Evolutionary conservation across 2,329 filamentous ascomycete genomes (phyloP), one percentile per base, ranked within the genome.

Genomic region (Tolypocladium inflatum): DNA sequence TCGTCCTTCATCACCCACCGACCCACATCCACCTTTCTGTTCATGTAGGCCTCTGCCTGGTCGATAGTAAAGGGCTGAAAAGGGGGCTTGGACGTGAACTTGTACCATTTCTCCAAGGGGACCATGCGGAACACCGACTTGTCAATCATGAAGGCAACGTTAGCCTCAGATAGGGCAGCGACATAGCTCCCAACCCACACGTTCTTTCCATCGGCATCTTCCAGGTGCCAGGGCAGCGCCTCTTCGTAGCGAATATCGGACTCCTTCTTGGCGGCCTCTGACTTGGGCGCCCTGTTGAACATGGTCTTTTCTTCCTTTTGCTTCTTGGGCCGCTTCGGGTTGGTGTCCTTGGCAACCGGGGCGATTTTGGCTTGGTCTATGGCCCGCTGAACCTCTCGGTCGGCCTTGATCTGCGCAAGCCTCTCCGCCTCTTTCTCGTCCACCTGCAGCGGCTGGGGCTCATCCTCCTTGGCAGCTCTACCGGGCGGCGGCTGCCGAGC

Each of bases 21-120:
- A 23, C 89, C 86, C 53, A 88, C 83, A 59, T 87, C 87, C 54
- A 85, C 80, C 70, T 91, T 91, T 71, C 89, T 88, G 59, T 82
- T 85, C 87, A 96, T 91, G 58, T 86, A 80, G 57, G 87, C 87
- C 70, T 97, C 92, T 0, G 90, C 90, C 69, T 96, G 87, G 61
- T 96, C 92, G 13, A 92, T 85, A 0, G 85, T 87, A 71, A 92
- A 83, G 0, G 85, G 81, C 68, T 88, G 86, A 68, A 94, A 93
- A 13, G 87, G 83, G 57, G 90, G 89, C 70, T 93, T 93, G 50
- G 87, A 81, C 4, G 83, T 86, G 69, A 96, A 95, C 58, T 85
- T 89, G 75, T 99, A 99, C 87, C 90, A 97, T 68, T 97, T 96
- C 73, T 99, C 93, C 21, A 97, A 75, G 0, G 95, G 95, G 3